These are phyloP conservation scores for Aspergillus proliferans DNA, from an alignment of 2,329 filamentous ascomycete species.

Conservation along the genomic window DNA sequence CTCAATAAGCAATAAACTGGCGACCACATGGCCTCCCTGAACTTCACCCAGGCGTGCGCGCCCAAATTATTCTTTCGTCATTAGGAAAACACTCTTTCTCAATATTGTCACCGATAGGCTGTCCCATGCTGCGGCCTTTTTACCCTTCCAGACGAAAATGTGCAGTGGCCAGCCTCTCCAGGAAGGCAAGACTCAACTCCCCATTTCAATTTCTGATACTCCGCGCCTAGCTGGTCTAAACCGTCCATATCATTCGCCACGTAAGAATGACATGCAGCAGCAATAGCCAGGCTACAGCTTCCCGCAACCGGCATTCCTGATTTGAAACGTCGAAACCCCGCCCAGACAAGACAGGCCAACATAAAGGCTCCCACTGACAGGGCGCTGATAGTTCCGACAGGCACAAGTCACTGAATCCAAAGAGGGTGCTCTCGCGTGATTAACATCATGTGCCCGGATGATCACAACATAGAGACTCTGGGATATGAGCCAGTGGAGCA, in stretches of 20 bases:
- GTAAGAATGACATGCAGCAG: slow-evolving; percentile 24
- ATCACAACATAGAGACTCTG: slow-evolving; percentile 42
- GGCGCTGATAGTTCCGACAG: neutral
- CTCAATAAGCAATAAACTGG: too few species aligned
- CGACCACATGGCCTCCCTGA: too few species aligned
- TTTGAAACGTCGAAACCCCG: slow-evolving; percentile 13
- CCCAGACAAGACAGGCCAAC: slow-evolving; percentile 5
- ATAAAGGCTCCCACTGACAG: neutral
- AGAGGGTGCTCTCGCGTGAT: neutral
- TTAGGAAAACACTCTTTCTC: too few species aligned
- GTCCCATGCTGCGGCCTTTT: neutral
- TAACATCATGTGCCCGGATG: slow-evolving; percentile 12
- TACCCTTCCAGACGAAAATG: neutral
- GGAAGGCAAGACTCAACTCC: neutral
- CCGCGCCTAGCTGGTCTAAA: neutral
- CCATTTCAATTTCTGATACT: neutral
- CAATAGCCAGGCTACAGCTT: slow-evolving; percentile 29
- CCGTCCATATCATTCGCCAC: neutral
- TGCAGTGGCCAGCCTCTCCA: neutral
- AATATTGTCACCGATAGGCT: neutral
- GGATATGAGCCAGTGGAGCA: slow-evolving; percentile 47
- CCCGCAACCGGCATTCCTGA: slow-evolving; percentile 22
- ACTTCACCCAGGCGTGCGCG: too few species aligned
- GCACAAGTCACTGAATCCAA: neutral
- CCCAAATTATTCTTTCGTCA: too few species aligned